phyloP scores from a whole-genome alignment of 31 red algal species.

The Pterothamnion heteromorphum region DNA sequence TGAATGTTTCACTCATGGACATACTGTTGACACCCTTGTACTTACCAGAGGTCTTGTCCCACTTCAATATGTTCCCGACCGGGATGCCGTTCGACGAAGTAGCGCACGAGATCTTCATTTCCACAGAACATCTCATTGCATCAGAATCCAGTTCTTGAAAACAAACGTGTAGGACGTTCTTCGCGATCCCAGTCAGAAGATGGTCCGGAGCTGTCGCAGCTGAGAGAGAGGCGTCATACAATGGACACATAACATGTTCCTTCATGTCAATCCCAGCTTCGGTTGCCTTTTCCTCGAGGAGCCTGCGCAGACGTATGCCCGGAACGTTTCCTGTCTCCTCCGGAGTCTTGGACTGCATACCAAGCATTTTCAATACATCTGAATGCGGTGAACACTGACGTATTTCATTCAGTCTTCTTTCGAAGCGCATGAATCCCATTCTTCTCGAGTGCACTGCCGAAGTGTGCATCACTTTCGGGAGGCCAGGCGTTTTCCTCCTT shows the following conservation, averaged over 20 bases:
- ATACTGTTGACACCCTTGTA: neutral
- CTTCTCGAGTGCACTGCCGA: neutral
- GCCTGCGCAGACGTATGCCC: neutral
- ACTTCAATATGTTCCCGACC: neutral
- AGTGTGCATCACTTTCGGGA: neutral
- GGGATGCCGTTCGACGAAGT: neutral
- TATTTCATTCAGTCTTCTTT: neutral
- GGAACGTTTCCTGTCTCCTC: neutral
- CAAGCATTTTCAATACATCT: neutral
- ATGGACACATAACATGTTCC: neutral
- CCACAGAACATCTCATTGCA: neutral
- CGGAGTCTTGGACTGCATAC: too few relatives aligned
- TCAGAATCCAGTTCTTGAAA: neutral
- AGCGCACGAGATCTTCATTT: neutral
- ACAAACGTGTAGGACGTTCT: neutral
- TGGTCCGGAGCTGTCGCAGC: neutral
- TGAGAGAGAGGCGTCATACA: neutral
- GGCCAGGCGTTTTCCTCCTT: neutral
- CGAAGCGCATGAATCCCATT: neutral
- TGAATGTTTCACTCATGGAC: neutral
- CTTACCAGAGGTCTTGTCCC: neutral
- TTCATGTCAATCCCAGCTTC: neutral
- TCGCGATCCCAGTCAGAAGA: neutral
- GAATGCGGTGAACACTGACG: neutral
- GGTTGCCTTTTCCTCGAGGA: neutral